Conservation (phyloP, 2,329 filamentous ascomycete genomes). For the Phoma sp. region DNA sequence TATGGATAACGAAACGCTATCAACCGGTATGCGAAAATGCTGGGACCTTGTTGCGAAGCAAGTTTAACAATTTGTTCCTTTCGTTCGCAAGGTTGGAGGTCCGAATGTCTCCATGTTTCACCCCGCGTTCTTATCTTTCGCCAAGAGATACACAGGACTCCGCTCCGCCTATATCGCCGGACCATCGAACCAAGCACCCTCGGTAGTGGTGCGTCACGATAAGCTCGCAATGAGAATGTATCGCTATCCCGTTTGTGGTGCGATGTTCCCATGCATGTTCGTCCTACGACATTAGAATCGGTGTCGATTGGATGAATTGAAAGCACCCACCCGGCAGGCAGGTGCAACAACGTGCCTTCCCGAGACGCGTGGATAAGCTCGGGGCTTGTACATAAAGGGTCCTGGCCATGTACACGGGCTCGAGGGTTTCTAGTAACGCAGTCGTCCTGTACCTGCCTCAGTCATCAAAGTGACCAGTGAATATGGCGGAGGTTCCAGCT, state of each 20-base stretch:
- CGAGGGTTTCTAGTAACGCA: neutral
- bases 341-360: neutral
- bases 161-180: slow-evolving; percentile 27
- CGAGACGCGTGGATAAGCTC: slow-evolving; percentile 18
- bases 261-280: slow-evolving; percentile 23
- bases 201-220: slow-evolving; percentile 29
- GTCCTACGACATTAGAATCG: neutral
- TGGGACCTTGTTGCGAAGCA: slow-evolving; percentile 35
- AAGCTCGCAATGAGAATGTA: slow-evolving; percentile 22
- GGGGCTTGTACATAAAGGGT: slow-evolving; percentile 21
- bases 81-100: neutral
- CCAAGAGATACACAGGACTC: slow-evolving; percentile 31
- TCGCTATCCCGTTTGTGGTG: slow-evolving; percentile 28
- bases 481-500: slow-evolving; percentile 36
- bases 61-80: neutral
- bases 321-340: slow-evolving; percentile 8
- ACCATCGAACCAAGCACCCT: slow-evolving; percentile 25
- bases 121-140: slow-evolving; percentile 37
- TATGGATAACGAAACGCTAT: slow-evolving; percentile 45
- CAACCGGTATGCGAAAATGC: slow-evolving; percentile 48
- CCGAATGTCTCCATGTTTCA: neutral
- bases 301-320: slow-evolving; percentile 19
- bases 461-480: neutral
- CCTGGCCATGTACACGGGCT: neutral
- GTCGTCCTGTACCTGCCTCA: neutral